These are phyloP conservation scores for Caulochytrium protostelioides DNA, from an alignment of 371 early-diverging fungal genomes.

Conservation along the genomic window DNA sequence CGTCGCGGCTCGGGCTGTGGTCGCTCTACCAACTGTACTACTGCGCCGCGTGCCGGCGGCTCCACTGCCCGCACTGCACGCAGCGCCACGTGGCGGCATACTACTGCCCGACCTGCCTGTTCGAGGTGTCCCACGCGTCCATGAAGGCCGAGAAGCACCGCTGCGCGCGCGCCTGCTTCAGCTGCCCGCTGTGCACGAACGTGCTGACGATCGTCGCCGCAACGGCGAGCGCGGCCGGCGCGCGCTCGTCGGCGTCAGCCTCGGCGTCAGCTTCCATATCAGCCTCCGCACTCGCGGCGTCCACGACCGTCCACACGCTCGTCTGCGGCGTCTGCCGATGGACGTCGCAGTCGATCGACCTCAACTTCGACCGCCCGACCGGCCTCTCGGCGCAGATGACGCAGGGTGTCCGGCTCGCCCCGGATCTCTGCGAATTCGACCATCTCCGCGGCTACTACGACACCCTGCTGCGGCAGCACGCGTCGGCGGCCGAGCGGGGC, in stretches of 20 bases:
- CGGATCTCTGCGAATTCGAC: conserved; percentile 60
- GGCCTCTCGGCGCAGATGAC: conserved; percentile 61
- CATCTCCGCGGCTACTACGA: conserved; percentile 59
- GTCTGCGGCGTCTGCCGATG: conserved; percentile 71
- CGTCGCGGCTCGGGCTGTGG: no score
- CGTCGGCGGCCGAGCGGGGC: conserved; percentile 5
- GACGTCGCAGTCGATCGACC: conserved; percentile 68
- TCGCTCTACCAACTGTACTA: conserved; percentile 57
- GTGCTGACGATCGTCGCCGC: conserved; percentile 56
- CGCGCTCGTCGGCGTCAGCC: conserved; percentile 4
- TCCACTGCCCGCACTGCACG: conserved; percentile 60
- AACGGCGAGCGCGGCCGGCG: conserved; percentile 3
- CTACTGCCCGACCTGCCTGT: conserved; percentile 85
- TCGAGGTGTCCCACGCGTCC: conserved; percentile 85
- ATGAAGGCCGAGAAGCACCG: conserved; percentile 78
- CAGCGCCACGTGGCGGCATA: conserved; percentile 67
- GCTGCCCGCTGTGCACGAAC: conserved; percentile 72
- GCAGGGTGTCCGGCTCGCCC: conserved; percentile 42
- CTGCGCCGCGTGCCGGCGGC: conserved; percentile 61
- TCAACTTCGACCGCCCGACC: conserved; percentile 77
- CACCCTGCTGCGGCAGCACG: conserved; percentile 38
- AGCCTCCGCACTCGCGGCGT: conserved; percentile 4
- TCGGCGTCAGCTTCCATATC: background rate
- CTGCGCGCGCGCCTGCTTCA: conserved; percentile 84
- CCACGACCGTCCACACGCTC: conserved; percentile 35